Conservation (phyloP, 768 basidiomycete species). For the Amanita polypyramis region DNA sequence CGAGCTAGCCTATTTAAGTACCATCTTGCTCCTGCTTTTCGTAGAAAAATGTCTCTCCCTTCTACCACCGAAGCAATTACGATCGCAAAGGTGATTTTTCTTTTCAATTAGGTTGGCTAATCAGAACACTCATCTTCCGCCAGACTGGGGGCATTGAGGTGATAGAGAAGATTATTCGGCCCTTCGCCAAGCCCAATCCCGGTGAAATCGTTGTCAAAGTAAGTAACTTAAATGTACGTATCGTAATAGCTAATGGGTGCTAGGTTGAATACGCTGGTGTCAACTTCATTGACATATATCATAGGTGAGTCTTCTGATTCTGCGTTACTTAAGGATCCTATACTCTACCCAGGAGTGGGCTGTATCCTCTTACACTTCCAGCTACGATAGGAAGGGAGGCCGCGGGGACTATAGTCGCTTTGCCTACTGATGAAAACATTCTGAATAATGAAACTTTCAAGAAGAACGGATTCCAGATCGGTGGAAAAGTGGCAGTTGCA, state of each 20-base stretch:
- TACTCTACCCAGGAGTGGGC: conserved; percentile 36
- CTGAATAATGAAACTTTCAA: conserved; percentile 54
- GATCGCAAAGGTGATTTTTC: conserved; percentile 37
- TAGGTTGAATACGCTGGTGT: conserved; percentile 70
- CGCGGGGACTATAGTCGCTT: conserved; percentile 61
- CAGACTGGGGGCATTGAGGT: conserved; percentile 70
- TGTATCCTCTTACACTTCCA: conserved; percentile 56
- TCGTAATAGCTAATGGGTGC: neutral
- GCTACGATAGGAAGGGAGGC: conserved; percentile 69
- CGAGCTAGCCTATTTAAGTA: neutral
- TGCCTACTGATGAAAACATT: conserved; percentile 59
- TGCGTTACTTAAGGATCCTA: neutral
- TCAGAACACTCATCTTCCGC: neutral
- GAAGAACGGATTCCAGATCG: conserved; percentile 52
- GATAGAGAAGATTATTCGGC: conserved; percentile 53
- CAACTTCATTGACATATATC: conserved; percentile 86
- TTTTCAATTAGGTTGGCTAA: neutral
- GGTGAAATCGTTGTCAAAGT: conserved; percentile 48
- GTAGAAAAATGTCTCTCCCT: conserved; percentile 41
- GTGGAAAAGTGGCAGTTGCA: conserved; percentile 67
- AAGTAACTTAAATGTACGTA: neutral
- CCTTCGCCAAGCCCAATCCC: conserved; percentile 54
- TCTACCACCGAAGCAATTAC: conserved; percentile 59
- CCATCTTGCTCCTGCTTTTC: conserved; percentile 5
- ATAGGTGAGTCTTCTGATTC: conserved; percentile 34